Evolutionary conservation across 2,329 filamentous ascomycete genomes (phyloP).

Genomic region (Penicillium sumatraense): DNA sequence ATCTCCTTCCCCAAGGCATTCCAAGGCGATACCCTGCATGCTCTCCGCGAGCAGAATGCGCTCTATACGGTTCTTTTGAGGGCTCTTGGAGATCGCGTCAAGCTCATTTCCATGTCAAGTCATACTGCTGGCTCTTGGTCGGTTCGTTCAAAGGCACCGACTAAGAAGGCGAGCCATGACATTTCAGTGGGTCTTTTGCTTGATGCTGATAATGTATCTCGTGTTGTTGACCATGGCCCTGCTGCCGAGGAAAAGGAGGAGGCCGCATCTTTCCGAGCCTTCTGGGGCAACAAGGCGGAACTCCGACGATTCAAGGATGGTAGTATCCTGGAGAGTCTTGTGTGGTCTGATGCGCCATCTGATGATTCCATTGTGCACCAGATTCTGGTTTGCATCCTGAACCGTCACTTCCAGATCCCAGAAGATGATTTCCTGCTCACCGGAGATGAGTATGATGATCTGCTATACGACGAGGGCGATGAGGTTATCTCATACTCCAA

Average conservation of each 20-base stretch:
- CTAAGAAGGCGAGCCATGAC: slow-evolving; percentile 29
- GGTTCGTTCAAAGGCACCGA: slow-evolving; percentile 45
- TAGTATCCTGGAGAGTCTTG: slow-evolving; percentile 86
- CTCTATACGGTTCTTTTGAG: slow-evolving; percentile 68
- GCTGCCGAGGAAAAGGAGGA: slow-evolving; percentile 83
- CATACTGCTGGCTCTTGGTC: slow-evolving; percentile 52
- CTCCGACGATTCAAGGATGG: slow-evolving; percentile 94
- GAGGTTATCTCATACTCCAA: slow-evolving; percentile 48
- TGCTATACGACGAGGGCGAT: slow-evolving; percentile 36
- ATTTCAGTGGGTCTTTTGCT: slow-evolving; percentile 72
- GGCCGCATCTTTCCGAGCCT: slow-evolving; percentile 78
- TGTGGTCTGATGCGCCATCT: slow-evolving; percentile 73
- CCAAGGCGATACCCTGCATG: slow-evolving; percentile 31
- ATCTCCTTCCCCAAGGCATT: slow-evolving; percentile 41
- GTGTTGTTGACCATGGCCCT: slow-evolving; percentile 86
- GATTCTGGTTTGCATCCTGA: slow-evolving; percentile 73
- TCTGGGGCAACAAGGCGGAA: slow-evolving; percentile 95
- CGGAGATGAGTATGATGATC: slow-evolving; percentile 56
- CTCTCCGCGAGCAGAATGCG: slow-evolving; percentile 35
- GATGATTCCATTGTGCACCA: slow-evolving; percentile 73
- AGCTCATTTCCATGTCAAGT: slow-evolving; percentile 65
- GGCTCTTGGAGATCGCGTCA: slow-evolving; percentile 76
- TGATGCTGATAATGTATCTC: slow-evolving; percentile 71
- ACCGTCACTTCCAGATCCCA: slow-evolving; percentile 68
- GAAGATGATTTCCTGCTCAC: slow-evolving; percentile 59